Base-by-base conservation (phyloP, 257 asterid genomes). In the Solanum tacnaense region DNA sequence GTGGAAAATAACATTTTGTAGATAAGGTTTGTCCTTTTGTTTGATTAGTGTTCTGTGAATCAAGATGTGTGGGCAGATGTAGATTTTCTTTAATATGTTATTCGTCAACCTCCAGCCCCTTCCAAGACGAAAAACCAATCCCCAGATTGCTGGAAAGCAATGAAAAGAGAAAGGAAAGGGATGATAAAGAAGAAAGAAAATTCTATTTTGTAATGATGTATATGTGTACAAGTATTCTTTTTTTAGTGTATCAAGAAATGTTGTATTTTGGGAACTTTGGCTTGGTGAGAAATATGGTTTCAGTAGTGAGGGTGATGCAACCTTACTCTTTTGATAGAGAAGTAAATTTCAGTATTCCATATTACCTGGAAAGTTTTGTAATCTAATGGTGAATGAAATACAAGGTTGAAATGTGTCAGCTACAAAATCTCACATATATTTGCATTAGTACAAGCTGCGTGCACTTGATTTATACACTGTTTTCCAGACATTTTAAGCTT, bases 1-100 rank as follows among this genome's bases (percentile, higher is more conserved):
- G 18, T 62, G 92, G 90, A 56, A 91, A 74, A 84, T 83, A 88
- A 46, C 90, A 86, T 74, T 87, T 84, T 93, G 95, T 95, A 92
- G 87, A 93, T 95, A 91, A 83, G 9, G 41, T 82, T 49, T 82
- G 86, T 29, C 85, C 41, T 49, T 44, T 46, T 2, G 20, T 82
- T 27, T 49, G 86, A 49, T 49, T 82, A 81, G 70, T 49, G 85
- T 49, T 81, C 15, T 81, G 85, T 49, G 41, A 44, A 29, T 49
- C 41, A 13, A 81, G 68, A 81, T 49, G 85, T 82, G 86, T 44
- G 70, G 85, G 86, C 11, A 49, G 27, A 79, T 49, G 86, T 49
- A 31, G 86, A 49, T 81, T 18, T 46, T 27, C 41, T 81, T 27
- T 29, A 29, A 13, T 41, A 58, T 41, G 8, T 16, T 44, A 15